These are phyloP conservation scores for Fusarium bulbicola DNA, from an alignment of 2,329 filamentous ascomycete genomes.

Conservation along the genomic window DNA sequence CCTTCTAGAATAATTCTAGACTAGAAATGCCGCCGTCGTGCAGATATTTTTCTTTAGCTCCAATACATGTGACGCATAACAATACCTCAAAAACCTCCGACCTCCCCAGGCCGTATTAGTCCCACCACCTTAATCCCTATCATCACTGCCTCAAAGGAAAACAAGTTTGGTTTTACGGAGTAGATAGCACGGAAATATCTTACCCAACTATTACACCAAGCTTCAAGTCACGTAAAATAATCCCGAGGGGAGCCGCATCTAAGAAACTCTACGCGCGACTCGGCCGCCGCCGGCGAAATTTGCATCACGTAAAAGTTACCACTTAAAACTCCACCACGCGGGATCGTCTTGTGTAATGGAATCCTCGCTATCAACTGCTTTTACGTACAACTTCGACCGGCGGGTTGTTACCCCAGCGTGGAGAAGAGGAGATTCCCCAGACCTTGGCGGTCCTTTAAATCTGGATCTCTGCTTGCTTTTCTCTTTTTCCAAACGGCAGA, in stretches of 20 bases:
- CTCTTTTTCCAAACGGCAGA: fast-evolving
- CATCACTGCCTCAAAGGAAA: fast-evolving
- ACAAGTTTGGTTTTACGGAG: neutral
- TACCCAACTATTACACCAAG: slow-evolving; percentile 7
- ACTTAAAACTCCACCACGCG: neutral
- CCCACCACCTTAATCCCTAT: no score
- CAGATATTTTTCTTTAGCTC: neutral
- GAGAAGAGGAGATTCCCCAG: slow-evolving; percentile 15
- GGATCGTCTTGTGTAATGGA: slow-evolving; percentile 9
- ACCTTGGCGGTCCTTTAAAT: slow-evolving; percentile 5
- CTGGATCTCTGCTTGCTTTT: neutral
- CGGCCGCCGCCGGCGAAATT: neutral
- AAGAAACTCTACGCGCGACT: slow-evolving; percentile 9
- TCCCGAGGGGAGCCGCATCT: slow-evolving; percentile 12
- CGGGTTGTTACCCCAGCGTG: neutral
- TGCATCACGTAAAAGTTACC: slow-evolving; percentile 21
- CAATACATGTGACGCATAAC: neutral
- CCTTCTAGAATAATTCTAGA: neutral
- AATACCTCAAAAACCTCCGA: neutral
- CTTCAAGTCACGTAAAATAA: neutral
- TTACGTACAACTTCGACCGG: slow-evolving; percentile 11
- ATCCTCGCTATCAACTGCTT: slow-evolving; percentile 9
- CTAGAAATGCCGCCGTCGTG: neutral
- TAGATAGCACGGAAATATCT: neutral
- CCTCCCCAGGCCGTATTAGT: neutral